Base-by-base conservation (phyloP, 106 monocot species). In the Triglochin maritima region DNA sequence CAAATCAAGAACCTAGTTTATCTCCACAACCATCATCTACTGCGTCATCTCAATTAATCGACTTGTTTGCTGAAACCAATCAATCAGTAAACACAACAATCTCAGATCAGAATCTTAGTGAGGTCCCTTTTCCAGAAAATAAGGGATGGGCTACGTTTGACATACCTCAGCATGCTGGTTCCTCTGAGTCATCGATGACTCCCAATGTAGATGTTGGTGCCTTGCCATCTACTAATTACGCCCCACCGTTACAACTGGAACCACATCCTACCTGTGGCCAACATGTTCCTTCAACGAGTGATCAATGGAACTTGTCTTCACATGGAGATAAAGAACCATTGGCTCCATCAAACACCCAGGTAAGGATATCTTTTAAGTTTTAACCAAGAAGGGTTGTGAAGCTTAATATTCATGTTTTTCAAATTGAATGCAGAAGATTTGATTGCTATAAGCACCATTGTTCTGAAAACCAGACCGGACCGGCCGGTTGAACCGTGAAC, bases 91-190 rank as follows among this genome's bases (percentile, higher is more conserved):
- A 69, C 42, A 49, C 63, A 6, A 51, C 47, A 46, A 43, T 53
- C 43, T 17, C 65, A 70, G 59, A 79, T 50, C 64, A 64, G n/a
- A 64, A 49, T 14, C 44, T 7, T 48, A 49, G 7, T 6, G 58
- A 84, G 59, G 47, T 63, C 60, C 65, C 74, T 52, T 67, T 45
- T 9, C 15, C 66, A 17, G 80, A 85, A 64, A 79, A 74, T 80
- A 71, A 57, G 59, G 81, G 85, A 50, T 92, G 91, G 91, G 91
- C 91, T 60, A 83, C 78, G 65, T 92, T 92, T 79, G 91, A 87
- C 58, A 64, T 76, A 48, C 72, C 75, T 63, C 67, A 82, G 7
- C 68, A 66, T 59, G 58, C 46, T 59, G 50, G 17, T 62, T 49
- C 60, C 58, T 2, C 49, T 69, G 47, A 60, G 60, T 72, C 72